Base-by-base conservation (phyloP, 2,329 filamentous ascomycete genomes). In the Fusarium fujikuroi region DNA sequence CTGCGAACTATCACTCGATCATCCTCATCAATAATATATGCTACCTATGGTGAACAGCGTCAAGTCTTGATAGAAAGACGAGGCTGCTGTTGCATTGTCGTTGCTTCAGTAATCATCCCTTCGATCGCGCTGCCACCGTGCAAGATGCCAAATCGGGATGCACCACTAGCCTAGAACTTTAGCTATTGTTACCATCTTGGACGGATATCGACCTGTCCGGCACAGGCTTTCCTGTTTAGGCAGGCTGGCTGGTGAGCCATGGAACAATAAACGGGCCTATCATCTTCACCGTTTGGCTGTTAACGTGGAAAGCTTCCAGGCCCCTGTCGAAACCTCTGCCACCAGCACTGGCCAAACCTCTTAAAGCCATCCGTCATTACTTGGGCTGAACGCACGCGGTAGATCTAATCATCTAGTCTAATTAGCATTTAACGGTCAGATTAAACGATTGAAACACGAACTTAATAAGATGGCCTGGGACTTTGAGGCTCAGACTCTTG, bases 171-270 rank as follows among this genome's bases (percentile, higher is more conserved):
- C 63, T 37, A 49, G 42, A 66, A 62, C 61, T 58, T 44, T 34
- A 39, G 39, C 43, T 36, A 39, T 59, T 57, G 21, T 61, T 58
- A 69, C 44, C 42, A 44, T 50, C 40, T 66, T 46, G 40, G 23
- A 25, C 36, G 57, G 66, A 56, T 69, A 57, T 60, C 47, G 32
- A 39, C 40, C 23, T 49, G 40, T 44, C 66, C 60, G 47, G 28
- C 25, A 50, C 40, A 30, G 40, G 42, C 60, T 66, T 66, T 49
- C 70, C 70, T 44, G 39, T 25, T 62, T 66, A 36, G 65, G 65
- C 47, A 62, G 43, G 44, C 34, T 36, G 39, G 42, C 43, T 60
- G 37, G 23, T 54, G 43, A 47, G 44, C 25, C 49, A 47, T 60
- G 28, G 28, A 60, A 43, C 21, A 36, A 72, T 25, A 30, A 64